These are phyloP conservation scores for Trametes polyzona DNA, from an alignment of 1,284 basidiomycete genomes.

Conservation along the genomic window DNA sequence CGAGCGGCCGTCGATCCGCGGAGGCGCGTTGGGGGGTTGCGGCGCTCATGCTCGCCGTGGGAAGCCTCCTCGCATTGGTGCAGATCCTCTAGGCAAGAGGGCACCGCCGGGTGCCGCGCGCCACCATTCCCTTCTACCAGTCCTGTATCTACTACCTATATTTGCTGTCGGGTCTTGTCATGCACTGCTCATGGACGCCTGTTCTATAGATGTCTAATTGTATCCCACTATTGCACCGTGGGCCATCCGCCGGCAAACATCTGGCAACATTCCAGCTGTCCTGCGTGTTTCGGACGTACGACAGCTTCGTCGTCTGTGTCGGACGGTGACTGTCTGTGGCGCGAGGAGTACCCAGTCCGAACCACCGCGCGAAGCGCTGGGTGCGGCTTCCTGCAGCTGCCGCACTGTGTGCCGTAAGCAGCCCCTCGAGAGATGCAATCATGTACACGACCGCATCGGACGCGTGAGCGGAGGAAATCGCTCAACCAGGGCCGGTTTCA, in stretches of 20 bases:
- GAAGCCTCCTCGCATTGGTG: slow-evolving; percentile 16
- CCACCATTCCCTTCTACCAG: neutral
- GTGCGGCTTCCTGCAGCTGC: neutral
- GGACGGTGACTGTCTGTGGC: slow-evolving; percentile 3
- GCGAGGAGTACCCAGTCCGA: neutral
- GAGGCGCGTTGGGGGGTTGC: slow-evolving; percentile 9
- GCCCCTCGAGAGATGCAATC: neutral
- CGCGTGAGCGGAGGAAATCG: neutral
- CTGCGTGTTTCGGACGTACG: neutral
- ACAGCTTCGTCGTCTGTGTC: slow-evolving; percentile 1
- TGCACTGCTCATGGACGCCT: neutral
- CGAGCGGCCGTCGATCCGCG: slow-evolving; percentile 27
- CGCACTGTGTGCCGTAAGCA: neutral
- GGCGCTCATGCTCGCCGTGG: slow-evolving; percentile 13
- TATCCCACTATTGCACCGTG: neutral
- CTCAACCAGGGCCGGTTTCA: neutral
- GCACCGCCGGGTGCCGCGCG: neutral
- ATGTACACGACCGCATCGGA: neutral
- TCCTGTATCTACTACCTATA: neutral
- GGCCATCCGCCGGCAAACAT: neutral
- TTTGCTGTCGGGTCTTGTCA: neutral
- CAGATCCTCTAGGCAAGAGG: slow-evolving; percentile 13
- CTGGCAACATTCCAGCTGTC: slow-evolving; percentile 2
- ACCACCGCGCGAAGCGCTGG: neutral
- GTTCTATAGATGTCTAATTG: neutral